Evolutionary conservation across 805 yeast species (phyloP).

Genomic region (Kuraishia ogatae): DNA sequence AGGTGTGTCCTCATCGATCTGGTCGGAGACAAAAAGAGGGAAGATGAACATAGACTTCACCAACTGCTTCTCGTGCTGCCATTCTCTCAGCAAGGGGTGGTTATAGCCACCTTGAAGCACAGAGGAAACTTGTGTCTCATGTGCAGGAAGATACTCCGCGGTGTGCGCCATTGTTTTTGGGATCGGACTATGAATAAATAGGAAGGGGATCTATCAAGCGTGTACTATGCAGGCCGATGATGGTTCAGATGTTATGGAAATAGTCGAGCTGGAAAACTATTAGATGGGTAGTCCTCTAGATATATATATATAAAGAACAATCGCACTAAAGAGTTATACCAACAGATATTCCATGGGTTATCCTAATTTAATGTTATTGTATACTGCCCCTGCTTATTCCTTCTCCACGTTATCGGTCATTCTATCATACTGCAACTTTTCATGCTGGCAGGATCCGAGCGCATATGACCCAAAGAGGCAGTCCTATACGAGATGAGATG

Average conservation of each 20-base stretch:
- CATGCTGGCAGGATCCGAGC: background rate
- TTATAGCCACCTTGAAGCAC: slow-evolving; percentile 90
- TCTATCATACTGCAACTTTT: background rate
- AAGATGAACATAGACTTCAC: slow-evolving; percentile 85
- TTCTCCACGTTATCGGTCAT: background rate
- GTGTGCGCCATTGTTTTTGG: slow-evolving; percentile 41
- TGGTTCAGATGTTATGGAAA: background rate
- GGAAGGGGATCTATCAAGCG: background rate
- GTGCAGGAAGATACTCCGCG: slow-evolving; percentile 59
- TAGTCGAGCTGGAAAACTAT: background rate
- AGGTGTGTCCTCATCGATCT: slow-evolving; percentile 65
- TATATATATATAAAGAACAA: no score
- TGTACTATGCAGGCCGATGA: background rate
- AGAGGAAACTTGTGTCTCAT: slow-evolving; percentile 58
- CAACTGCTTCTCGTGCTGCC: slow-evolving; percentile 86
- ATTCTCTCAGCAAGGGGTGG: slow-evolving; percentile 78
- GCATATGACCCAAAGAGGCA: background rate
- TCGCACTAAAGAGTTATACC: no score
- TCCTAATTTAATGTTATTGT: no score
- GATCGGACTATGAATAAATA: background rate
- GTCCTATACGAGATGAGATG: background rate
- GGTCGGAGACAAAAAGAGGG: slow-evolving; percentile 81
- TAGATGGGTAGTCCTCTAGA: no score
- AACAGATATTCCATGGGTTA: no score
- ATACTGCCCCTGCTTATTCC: background rate